These are phyloP conservation scores for Nitzschia sp. DNA, from an alignment of 108 stramenopile genomes.

Conservation along the genomic window DNA sequence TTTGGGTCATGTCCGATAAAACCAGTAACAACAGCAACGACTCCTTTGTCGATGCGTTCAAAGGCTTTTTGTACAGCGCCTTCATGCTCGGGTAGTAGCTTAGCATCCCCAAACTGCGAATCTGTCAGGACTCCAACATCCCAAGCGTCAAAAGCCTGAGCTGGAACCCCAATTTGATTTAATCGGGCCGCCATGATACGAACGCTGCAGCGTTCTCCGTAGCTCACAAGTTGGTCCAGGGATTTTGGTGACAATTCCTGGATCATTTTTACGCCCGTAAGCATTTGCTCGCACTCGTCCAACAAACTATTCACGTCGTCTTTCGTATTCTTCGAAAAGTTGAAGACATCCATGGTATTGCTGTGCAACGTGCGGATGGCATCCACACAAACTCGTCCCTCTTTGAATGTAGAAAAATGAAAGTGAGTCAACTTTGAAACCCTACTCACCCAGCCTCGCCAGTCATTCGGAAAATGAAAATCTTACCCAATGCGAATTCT, in stretches of 20 bases:
- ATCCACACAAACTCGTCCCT: constrained; percentile 89
- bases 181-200: constrained; percentile 92
- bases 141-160: constrained; percentile 95
- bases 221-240: constrained; percentile 90
- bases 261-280: constrained; percentile 89
- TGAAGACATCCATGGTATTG: constrained; percentile 73
- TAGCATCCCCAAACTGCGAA: constrained; percentile 90
- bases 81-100: constrained; percentile 64
- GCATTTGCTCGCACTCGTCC: constrained; percentile 89
- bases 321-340: constrained; percentile 48
- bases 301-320: constrained; percentile 73
- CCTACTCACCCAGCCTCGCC: not conserved
- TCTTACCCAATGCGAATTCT: constrained; percentile 80
- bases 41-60: constrained; percentile 70
- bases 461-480: not conserved
- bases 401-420: constrained; percentile 22
- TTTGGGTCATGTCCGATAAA: constrained; percentile 92
- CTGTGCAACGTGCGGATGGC: constrained; percentile 88
- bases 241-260: constrained; percentile 90
- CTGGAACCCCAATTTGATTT: constrained; percentile 93
- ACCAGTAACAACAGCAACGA: constrained; percentile 95
- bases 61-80: constrained; percentile 63
- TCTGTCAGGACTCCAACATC: constrained; percentile 90
- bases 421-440: not conserved
- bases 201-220: constrained; percentile 92